Evolutionary conservation across 2,329 filamentous ascomycete species (phyloP).

Genomic region (Fusarium proliferatum): DNA sequence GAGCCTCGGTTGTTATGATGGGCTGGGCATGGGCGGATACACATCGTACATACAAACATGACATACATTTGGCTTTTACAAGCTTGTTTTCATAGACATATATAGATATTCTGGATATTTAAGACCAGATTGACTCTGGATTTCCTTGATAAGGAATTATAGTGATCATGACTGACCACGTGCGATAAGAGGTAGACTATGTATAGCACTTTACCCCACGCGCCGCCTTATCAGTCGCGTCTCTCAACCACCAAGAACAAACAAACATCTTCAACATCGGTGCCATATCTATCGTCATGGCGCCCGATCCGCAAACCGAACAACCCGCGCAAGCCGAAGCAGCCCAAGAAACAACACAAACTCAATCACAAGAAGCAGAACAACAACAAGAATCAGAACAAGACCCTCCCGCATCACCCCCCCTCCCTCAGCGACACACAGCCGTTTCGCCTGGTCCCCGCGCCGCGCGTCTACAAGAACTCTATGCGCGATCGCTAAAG

Average conservation of each 20-base stretch:
- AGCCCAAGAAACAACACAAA: not conserved
- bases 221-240: constrained; percentile 39
- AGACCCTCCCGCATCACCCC: constrained; percentile 49
- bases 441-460: constrained; percentile 65
- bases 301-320: constrained; percentile 29
- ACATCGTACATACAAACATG: constrained; percentile 18
- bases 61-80: constrained; percentile 19
- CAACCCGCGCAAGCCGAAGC: not conserved
- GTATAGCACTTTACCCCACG: constrained; percentile 28
- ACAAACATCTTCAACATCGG: constrained; percentile 8
- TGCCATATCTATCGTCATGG: constrained; percentile 21
- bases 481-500: constrained; percentile 63
- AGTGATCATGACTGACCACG: constrained; percentile 16
- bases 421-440: constrained; percentile 56
- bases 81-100: constrained; percentile 36
- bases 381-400: constrained; percentile 3
- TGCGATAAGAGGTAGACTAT: constrained; percentile 24
- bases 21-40: not conserved
- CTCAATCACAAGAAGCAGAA: constrained; percentile 21
- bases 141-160: not conserved
- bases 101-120: constrained; percentile 6
- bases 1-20: constrained; percentile 12
- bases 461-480: constrained; percentile 63
- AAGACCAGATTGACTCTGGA: not conserved
- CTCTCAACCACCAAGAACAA: constrained; percentile 19